These are phyloP conservation scores for Hemileia vastatrix DNA, from an alignment of 1,284 basidiomycete species.

Conservation along the genomic window DNA sequence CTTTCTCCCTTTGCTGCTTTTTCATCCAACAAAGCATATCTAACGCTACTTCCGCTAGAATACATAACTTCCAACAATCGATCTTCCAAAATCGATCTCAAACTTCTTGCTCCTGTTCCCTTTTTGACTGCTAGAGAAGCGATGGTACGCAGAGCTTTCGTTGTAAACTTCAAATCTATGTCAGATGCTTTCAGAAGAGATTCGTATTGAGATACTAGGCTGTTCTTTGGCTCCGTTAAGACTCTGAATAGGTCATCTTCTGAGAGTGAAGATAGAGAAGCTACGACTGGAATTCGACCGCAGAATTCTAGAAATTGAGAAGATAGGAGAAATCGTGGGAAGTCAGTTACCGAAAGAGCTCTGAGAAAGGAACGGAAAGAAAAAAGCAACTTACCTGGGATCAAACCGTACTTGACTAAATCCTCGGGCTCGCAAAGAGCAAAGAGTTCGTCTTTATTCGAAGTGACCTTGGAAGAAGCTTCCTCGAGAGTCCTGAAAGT, in stretches of 20 bases:
- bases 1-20: too few species aligned
- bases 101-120: constrained; percentile 77
- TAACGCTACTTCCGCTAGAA: too few species aligned
- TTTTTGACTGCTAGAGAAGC: constrained; percentile 65
- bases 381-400: too few species aligned
- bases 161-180: constrained; percentile 42
- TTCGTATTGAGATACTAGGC: constrained; percentile 77
- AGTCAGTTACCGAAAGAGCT: too few species aligned
- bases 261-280: constrained; percentile 64
- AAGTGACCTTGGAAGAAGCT: constrained; percentile 1
- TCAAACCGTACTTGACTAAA: constrained; percentile 77
- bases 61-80: too few species aligned
- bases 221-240: constrained; percentile 80
- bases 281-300: constrained; percentile 75
- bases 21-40: too few species aligned
- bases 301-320: constrained; percentile 66
- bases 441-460: constrained; percentile 6
- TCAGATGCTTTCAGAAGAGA: constrained; percentile 53
- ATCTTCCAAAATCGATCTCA: constrained; percentile 74
- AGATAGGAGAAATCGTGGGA: too few species aligned
- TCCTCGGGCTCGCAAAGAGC: constrained; percentile 49
- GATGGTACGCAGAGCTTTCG: constrained; percentile 52
- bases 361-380: constrained; percentile 31
- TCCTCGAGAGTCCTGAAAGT: too few species aligned
- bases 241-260: constrained; percentile 69